Base-by-base conservation (phyloP, 148 eudicot species). In the Silene conica region DNA sequence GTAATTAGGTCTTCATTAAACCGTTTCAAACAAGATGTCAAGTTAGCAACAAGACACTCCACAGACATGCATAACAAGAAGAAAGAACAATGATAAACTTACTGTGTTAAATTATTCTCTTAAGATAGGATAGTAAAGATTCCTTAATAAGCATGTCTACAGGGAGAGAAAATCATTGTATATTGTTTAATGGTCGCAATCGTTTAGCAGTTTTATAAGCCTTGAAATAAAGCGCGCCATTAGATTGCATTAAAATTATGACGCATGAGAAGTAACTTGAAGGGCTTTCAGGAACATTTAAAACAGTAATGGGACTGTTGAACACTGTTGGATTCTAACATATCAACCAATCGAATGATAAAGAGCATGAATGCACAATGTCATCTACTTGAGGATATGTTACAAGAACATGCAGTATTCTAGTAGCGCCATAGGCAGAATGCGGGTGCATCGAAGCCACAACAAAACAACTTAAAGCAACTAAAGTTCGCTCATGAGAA, bases 241-340 rank as follows among this genome's bases (percentile, higher is more conserved):
- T 9, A 19, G 22, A 58, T n/a, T 19, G 10, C 7, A n/a, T 19
- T 58, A 8, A 58, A 58, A 58, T 18, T 55, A 15, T n/a, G 14
- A 14, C 14, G 59, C 20, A 14, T 18, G 19, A 48, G 52, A 48
- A 8, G 52, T 3, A 50, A 50, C 8, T 12, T 13, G 18, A 12
- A 50, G 16, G 55, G 16, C 43, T 50, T 50, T 61, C 55, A 4
- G 0, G 16, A 63, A 45, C 54, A 50, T 50, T 50, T 50, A 9
- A 25, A 22, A 56, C 55, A 38, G 5, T 34, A 38, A 38, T 38
- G 43, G 9, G 8, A 74, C 15, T 67, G 56, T 41, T n/a, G 15
- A 18, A 25, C 26, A 58, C 26, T 75, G 65, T 67, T 58, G 59
- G 66, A 16, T 69, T n/a, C 62, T 69, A 58, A 57, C 60, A 68